phyloP scores from a whole-genome alignment of 1,139 yeast species.

The Yamadazyma taylorii region DNA sequence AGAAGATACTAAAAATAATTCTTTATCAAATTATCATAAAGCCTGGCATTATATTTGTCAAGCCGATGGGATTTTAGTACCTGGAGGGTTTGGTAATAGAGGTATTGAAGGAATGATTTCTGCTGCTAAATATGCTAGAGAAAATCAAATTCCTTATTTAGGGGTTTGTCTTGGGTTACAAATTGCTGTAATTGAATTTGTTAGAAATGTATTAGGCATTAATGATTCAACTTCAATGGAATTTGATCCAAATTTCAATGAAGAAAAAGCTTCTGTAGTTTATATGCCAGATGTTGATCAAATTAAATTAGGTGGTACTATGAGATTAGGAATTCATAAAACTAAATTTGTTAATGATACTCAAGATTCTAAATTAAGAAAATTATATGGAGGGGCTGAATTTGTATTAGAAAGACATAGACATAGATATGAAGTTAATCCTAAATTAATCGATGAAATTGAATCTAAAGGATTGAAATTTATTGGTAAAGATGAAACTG shows the following conservation, averaged over 20 bases:
- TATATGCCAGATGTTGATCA: slow-evolving; percentile 99
- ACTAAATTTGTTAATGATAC: slow-evolving; percentile 74
- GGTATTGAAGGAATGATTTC: slow-evolving; percentile 98
- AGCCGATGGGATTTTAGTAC: slow-evolving; percentile 96
- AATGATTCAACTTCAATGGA: slow-evolving; percentile 80
- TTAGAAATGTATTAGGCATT: slow-evolving; percentile 74
- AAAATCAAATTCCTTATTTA: slow-evolving; percentile 86
- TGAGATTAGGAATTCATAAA: slow-evolving; percentile 95
- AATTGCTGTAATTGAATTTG: slow-evolving; percentile 93
- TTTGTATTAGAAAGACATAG: slow-evolving; percentile 92
- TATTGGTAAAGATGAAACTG: slow-evolving; percentile 91
- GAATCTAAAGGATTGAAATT: slow-evolving; percentile 81
- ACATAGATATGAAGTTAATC: slow-evolving; percentile 97
- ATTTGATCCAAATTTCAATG: slow-evolving; percentile 63
- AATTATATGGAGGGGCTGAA: slow-evolving; percentile 73
- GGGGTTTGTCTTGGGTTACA: slow-evolving; percentile 99
- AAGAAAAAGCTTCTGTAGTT: slow-evolving; percentile 76
- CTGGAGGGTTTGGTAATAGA: slow-evolving; percentile 97
- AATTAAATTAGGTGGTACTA: slow-evolving; percentile 95
- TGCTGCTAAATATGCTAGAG: slow-evolving; percentile 98
- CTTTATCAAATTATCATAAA: slow-evolving; percentile 81
- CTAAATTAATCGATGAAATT: slow-evolving; percentile 65
- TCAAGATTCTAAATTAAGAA: slow-evolving; percentile 71
- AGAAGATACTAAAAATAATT: slow-evolving; percentile 58
- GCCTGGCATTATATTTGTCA: slow-evolving; percentile 95